Base-by-base conservation (phyloP, 495 filamentous ascomycete species). In the Peziza echinospora region DNA sequence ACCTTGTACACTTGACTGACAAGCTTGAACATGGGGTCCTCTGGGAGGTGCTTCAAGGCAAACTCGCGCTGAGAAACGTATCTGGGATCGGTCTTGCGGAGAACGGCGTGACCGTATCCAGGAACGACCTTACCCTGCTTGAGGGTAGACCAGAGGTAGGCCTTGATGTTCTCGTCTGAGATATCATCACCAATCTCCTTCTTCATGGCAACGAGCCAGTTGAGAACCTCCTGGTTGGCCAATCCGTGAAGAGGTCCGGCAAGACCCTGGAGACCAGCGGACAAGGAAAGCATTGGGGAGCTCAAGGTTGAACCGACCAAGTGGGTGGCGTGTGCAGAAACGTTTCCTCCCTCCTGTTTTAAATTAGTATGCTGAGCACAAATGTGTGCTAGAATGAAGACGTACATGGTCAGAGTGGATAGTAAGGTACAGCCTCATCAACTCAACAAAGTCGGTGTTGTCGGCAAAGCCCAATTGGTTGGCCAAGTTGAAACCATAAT, bases 1-100 rank as follows among this genome's bases (percentile, higher is more conserved):
- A 97, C 94, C 79, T 97, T 94, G 78, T 93, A 94, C 53, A 96
- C 87, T 70, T 94, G 85, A 75, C 78, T 84, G 69, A 97, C 89
- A 47, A 97, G 78, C 74, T 96, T 81, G 83, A 93, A 97, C 84
- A 97, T 93, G 53, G 84, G 82, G 71, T 93, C 86, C 63, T 89
- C 72, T 57, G 86, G 83, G 61, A 94, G 80, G 63, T 87, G 76
- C 69, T 76, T 78, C 55, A 82, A 82, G 46, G 89, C 89, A 56
- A 97, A 97, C 57, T 84, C 80, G 65, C 89, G 83, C 72, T 96
- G 89, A 51, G 87, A 89, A 59, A 81, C 77, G 76, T 96, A 97
- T 60, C 89, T 87, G 58, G 89, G 89, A 64, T 97, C 89, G 47
- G 89, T 96, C 82, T 96, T 93, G 69, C 89, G 86, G 55, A 97